phyloP scores from a whole-genome alignment of 345 rosid species.

The Conringia planisiliqua region DNA sequence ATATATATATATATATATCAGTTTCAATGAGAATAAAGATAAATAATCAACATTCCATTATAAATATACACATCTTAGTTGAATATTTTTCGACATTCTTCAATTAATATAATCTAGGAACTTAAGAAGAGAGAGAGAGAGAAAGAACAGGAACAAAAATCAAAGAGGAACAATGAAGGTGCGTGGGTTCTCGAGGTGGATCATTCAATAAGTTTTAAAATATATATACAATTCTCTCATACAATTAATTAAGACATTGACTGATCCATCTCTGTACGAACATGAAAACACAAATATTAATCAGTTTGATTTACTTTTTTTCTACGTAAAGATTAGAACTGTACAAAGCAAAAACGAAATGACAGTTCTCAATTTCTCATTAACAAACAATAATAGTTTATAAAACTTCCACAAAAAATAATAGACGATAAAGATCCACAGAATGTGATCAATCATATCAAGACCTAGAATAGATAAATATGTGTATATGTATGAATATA shows the following conservation, averaged over 20 bases:
- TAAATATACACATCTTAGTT: neutral
- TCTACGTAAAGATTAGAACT: neutral
- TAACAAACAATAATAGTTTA: neutral
- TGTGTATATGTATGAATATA: neutral
- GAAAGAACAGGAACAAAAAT: constrained; percentile 14
- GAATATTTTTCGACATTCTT: neutral
- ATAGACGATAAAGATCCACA: constrained; percentile 1
- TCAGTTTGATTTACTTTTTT: neutral
- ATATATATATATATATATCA: no score
- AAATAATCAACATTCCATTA: no score
- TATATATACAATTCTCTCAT: neutral
- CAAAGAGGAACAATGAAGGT: constrained; percentile 26
- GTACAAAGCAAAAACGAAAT: neutral
- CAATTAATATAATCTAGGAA: neutral
- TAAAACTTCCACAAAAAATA: neutral
- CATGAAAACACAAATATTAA: neutral
- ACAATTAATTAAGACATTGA: constrained; percentile 20
- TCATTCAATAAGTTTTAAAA: constrained; percentile 8
- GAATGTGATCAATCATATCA: constrained; percentile 31
- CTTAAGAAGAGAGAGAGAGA: constrained; percentile 1
- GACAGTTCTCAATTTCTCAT: neutral
- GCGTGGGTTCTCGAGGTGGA: constrained; percentile 29
- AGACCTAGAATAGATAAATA: constrained; percentile 25
- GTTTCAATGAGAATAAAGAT: no score
- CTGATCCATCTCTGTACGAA: constrained; percentile 19